Percentiles rank a stretch among this genome's conserved stretches.
Evolutionary conservation across 495 filamentous ascomycete genomes (phyloP).

Genomic region (Aspergillus hancockii): DNA sequence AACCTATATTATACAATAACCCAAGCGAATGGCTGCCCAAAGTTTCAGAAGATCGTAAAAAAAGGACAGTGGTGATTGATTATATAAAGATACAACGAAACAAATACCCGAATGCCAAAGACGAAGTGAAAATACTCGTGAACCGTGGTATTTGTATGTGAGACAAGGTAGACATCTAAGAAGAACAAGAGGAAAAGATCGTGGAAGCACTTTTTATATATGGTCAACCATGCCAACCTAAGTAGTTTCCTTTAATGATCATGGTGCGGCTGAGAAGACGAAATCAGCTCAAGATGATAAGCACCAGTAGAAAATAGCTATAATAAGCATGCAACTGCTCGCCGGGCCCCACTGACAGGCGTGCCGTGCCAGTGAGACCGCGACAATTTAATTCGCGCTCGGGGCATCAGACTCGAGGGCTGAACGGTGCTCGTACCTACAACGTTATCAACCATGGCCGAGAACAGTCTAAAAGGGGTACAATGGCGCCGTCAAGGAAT

Average conservation of each 20-base stretch:
- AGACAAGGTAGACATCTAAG: not conserved
- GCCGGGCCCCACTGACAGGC: slow-evolving; percentile 16
- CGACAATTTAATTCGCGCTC: slow-evolving; percentile 12
- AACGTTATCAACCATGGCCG: slow-evolving; percentile 3
- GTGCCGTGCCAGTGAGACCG: slow-evolving; percentile 3
- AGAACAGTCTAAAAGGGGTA: not conserved
- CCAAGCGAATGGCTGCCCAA: not conserved
- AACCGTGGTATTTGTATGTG: not conserved
- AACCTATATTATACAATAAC: not conserved
- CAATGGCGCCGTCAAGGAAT: slow-evolving; percentile 9
- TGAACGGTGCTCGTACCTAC: not conserved
- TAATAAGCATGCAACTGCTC: slow-evolving; percentile 1
- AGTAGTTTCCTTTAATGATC: not conserved
- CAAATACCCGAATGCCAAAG: not conserved
- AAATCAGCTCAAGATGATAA: slow-evolving; percentile 11
- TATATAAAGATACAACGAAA: not conserved
- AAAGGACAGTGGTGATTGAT: not conserved
- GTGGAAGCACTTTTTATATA: not conserved
- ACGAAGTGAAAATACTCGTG: not conserved
- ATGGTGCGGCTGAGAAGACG: slow-evolving; percentile 15
- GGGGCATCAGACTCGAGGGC: not conserved
- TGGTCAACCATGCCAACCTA: not conserved
- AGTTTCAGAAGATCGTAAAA: not conserved
- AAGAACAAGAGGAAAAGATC: not conserved
- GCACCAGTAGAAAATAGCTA: not conserved